Evolutionary conservation across 2,329 filamentous ascomycete genomes (phyloP).

Genomic region (Trichoderma citrinoviride): DNA sequence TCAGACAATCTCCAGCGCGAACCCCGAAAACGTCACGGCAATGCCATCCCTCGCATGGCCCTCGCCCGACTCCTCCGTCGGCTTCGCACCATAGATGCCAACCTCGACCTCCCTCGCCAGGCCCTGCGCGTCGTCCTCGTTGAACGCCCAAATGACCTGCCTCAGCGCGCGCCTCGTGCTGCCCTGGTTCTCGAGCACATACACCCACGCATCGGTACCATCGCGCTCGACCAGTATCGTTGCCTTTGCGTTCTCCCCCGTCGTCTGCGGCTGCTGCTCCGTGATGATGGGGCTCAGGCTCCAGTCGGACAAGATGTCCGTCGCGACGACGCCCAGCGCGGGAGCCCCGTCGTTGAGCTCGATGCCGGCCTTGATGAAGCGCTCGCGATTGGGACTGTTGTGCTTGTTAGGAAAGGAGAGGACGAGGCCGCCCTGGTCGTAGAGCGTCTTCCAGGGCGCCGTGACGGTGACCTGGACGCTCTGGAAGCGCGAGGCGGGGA

Average conservation of each 20-base stretch:
- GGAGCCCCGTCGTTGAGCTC: constrained; percentile 24
- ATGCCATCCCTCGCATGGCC: constrained; percentile 19
- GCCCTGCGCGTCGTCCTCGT: constrained; percentile 21
- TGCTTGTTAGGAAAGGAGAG: constrained; percentile 17
- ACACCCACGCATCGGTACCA: constrained; percentile 25
- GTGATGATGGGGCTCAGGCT: constrained; percentile 21
- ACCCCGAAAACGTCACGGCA: constrained; percentile 22
- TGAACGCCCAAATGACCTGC: constrained; percentile 25
- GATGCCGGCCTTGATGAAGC: constrained; percentile 26
- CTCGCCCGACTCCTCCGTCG: constrained; percentile 22
- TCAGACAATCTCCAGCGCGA: constrained; percentile 16
- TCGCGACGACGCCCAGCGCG: constrained; percentile 23
- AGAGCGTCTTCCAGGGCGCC: constrained; percentile 24
- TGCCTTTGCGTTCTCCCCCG: constrained; percentile 14
- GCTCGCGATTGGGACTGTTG: constrained; percentile 4
- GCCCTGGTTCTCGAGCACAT: constrained; percentile 16
- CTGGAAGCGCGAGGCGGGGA: constrained; percentile 17
- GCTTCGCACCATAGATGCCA: constrained; percentile 25
- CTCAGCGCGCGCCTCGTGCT: constrained; percentile 20
- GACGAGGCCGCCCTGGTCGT: constrained; percentile 26
- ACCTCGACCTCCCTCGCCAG: constrained; percentile 19
- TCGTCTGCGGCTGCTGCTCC: constrained; percentile 19
- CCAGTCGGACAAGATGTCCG: constrained; percentile 25
- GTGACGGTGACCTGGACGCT: constrained; percentile 25
- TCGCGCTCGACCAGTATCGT: constrained; percentile 23